Base-by-base conservation (phyloP, 129 eudicot species). In the Chrysanthemum makinoi region DNA sequence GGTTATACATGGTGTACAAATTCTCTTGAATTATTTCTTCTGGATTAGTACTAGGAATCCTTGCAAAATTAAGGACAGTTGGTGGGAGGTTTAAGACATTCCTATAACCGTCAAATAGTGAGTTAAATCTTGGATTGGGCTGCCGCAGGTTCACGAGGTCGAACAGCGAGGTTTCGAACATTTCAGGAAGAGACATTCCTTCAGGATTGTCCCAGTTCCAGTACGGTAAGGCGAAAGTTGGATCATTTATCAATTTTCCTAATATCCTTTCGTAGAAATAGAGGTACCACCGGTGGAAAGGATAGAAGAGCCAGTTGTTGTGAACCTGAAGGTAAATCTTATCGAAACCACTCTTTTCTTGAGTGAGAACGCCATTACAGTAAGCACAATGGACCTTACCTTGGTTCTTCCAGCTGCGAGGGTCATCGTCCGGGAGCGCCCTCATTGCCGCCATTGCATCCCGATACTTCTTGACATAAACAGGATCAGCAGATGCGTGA, bases 261-360 rank as follows among this genome's bases (percentile, higher is more conserved):
- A 82, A 58, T 0, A 82, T 85, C 22, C 44, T 73, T 74, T 85
- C 90, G 14, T 63, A 77, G 68, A 79, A 85, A 47, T 85, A 82
- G 22, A 85, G 52, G 70, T 79, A 85, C 68, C 68, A 72, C 0
- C 90, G 80, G 43, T 82, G 90, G 50, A 82, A 85, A 0, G 90
- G 90, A 20, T 68, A 85, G 70, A 85, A 85, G 13, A 85, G 82
- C 87, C 85, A 85, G n/a, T 78, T 67, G 75, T 58, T 66, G 54
- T 86, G 90, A 47, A 83, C 54, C 39, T 86, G 83, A 1, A 83
- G 6, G 28, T 71, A n/a, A n/a, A n/a, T n/a, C n/a, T n/a, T 16
- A 0, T n/a, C 33, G 10, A 18, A 70, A 1, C 87, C 86, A 0
- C 62, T 77, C 72, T 20, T 28, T 22, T 7, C 66, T 62, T 80